Conservation (phyloP, 2,329 filamentous ascomycete species). For the Thermothelomyces thermophilus region DNA sequence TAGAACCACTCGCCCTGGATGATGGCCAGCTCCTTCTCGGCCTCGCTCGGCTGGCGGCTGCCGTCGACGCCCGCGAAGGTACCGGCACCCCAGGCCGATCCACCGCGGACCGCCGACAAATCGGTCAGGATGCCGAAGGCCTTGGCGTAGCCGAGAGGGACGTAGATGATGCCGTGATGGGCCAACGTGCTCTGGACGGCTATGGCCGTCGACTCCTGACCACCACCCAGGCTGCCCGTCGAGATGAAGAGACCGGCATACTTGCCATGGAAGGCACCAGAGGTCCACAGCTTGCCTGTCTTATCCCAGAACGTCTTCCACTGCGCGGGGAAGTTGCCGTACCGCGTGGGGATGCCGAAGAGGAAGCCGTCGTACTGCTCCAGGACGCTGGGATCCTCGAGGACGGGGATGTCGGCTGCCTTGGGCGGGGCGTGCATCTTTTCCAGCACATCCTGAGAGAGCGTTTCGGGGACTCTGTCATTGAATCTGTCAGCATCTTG, state of each 20-base stretch:
- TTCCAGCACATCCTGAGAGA: slow-evolving; percentile 69
- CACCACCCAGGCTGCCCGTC: slow-evolving; percentile 77
- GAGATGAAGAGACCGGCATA: slow-evolving; percentile 86
- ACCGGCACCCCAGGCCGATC: slow-evolving; percentile 86
- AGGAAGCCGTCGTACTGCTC: slow-evolving; percentile 81
- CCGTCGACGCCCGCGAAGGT: slow-evolving; percentile 78
- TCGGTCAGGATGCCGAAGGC: slow-evolving; percentile 64
- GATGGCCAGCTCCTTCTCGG: slow-evolving; percentile 73
- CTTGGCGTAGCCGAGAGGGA: slow-evolving; percentile 89
- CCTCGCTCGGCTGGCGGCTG: slow-evolving; percentile 67
- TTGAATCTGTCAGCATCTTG: background rate
- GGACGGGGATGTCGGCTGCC: slow-evolving; percentile 57
- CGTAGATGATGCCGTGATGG: slow-evolving; percentile 93
- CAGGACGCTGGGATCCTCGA: slow-evolving; percentile 52
- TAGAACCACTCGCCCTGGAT: slow-evolving; percentile 85
- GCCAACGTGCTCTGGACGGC: slow-evolving; percentile 75
- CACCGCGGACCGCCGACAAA: slow-evolving; percentile 75
- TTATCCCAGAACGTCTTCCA: slow-evolving; percentile 92
- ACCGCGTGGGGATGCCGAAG: slow-evolving; percentile 90
- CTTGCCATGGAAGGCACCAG: slow-evolving; percentile 77
- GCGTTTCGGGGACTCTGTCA: slow-evolving; percentile 71
- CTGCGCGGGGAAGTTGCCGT: slow-evolving; percentile 94
- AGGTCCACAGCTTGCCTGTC: slow-evolving; percentile 77
- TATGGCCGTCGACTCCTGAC: slow-evolving; percentile 84
- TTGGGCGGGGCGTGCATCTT: slow-evolving; percentile 92